A percentile compares a stretch with the other conserved stretches of the same genome.
phyloP scores from a whole-genome alignment of 805 yeast genomes.

The Ogataea minuta region DNA sequence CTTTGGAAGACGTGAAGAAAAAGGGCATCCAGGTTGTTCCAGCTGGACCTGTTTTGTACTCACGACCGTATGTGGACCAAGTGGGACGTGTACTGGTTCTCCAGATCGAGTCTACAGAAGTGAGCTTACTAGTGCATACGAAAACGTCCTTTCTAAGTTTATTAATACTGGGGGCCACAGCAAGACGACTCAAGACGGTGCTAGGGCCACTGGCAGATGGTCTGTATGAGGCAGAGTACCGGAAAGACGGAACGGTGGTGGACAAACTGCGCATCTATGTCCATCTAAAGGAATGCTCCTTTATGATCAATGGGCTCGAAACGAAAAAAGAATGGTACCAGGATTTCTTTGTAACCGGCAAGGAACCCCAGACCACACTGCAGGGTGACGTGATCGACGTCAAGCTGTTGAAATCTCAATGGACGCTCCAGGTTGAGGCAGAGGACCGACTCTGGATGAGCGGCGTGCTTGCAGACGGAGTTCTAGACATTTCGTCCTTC shows the following conservation, averaged over 20 bases:
- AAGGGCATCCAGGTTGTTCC: constrained; percentile 33
- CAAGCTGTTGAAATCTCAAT: constrained; percentile 41
- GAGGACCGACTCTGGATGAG: constrained; percentile 26
- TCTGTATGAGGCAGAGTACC: constrained; percentile 23
- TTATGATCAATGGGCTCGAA: constrained; percentile 28
- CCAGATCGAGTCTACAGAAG: constrained; percentile 38
- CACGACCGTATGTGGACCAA: constrained; percentile 47
- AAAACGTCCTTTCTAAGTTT: constrained; percentile 30
- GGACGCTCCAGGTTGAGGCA: constrained; percentile 34
- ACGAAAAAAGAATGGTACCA: constrained; percentile 32
- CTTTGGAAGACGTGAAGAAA: constrained; percentile 44
- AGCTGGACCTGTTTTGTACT: constrained; percentile 33
- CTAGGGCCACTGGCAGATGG: constrained; percentile 25
- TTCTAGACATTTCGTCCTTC: constrained; percentile 26
- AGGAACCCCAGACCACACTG: constrained; percentile 3
- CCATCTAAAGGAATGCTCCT: constrained; percentile 19
- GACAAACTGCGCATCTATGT: constrained; percentile 25
- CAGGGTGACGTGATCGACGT: constrained; percentile 44
- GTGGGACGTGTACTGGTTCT: constrained; percentile 38
- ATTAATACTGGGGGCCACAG: constrained; percentile 25
- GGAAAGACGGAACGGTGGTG: constrained; percentile 4
- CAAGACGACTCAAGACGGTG: constrained; percentile 22
- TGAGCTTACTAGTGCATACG: constrained; percentile 33
- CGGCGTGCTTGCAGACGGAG: constrained; percentile 28
- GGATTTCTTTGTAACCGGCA: constrained; percentile 8